A percentile compares a stretch with the other conserved stretches of the same genome.
phyloP scores from a whole-genome alignment of 768 basidiomycete genomes.

The Amanita rubescens region DNA sequence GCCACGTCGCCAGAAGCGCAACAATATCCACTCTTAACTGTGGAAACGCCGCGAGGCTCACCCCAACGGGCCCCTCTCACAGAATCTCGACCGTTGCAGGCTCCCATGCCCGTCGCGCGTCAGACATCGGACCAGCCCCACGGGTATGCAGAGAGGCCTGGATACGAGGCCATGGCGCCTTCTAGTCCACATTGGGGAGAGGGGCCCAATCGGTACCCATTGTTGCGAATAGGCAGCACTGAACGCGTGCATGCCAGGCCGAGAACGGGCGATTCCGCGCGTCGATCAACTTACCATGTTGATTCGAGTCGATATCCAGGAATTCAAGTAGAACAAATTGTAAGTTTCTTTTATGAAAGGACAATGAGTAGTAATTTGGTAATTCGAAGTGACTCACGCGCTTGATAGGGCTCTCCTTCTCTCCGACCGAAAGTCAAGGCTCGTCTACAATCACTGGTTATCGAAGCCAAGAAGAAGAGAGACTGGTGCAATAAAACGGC shows the following conservation, averaged over 20 bases:
- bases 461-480: slow-evolving; percentile 37
- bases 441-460: slow-evolving; percentile 47
- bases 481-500: slow-evolving; percentile 49
- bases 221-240: background rate
- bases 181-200: background rate
- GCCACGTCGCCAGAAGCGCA: background rate
- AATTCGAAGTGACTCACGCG: background rate
- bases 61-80: background rate
- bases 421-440: slow-evolving; percentile 32
- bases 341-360: background rate
- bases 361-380: slow-evolving; percentile 16
- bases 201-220: background rate
- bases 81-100: too few species aligned
- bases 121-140: background rate
- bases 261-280: slow-evolving; percentile 15
- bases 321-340: slow-evolving; percentile 24
- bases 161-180: background rate
- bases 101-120: background rate
- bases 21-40: too few species aligned
- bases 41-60: background rate
- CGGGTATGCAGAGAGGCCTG: background rate
- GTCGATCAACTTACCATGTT: slow-evolving; percentile 26
- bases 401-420: slow-evolving; percentile 14
- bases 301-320: slow-evolving; percentile 27
- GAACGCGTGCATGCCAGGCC: slow-evolving; percentile 4